Base-by-base conservation (phyloP, 805 yeast genomes). In the Spencermartinsiella europaea region DNA sequence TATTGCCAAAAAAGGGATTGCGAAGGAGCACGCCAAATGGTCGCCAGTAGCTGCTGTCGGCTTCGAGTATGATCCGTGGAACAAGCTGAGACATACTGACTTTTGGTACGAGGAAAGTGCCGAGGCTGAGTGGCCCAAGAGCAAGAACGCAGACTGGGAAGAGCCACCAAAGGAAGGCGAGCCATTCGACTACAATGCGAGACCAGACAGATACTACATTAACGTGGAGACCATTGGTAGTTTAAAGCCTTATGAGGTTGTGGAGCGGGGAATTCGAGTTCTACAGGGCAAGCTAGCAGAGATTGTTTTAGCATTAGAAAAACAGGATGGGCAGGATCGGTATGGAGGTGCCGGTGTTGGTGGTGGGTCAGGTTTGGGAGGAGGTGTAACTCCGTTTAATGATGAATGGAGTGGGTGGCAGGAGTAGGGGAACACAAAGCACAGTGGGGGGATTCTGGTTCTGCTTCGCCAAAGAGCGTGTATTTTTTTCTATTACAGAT, bases 1-100 rank as follows among this genome's bases (percentile, higher is more conserved):
- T 69, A 84, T 93, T 52, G 99, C 99, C 46, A 93, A 93, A 68
- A 93, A 93, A 71, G 99, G 98, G 38, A 89, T 89, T 49, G 86
- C 96, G 42, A 90, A 90, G 65, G 99, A 93, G 65, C 99, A 93
- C 63, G 96, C 99, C 42, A 93, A 93, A 63, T 93, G 99, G 99
- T 83, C 93, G 4, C 97, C 99, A 10, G 85, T 95, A 55, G 77
- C 97, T 0, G 98, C 98, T 19, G 78, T 91, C 46, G 97, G 95
- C 16, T 91, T 91, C 60, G 99, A 91, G 66, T 91, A 91, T 62
- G 99, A 91, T 61, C 99, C 99, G n/a, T 91, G 96, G 95, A 93
- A 93, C 69, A 93, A 91, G 68, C 75, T 93, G 59, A 83, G 85
- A 63, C 99, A 93, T 65, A 93, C 99, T 0, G 96, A 89, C 58